Percentiles rank a stretch among this genome's conserved stretches.
Conservation (phyloP, 2,329 filamentous ascomycete genomes). For the Paecilomyces dactylethromorphus region DNA sequence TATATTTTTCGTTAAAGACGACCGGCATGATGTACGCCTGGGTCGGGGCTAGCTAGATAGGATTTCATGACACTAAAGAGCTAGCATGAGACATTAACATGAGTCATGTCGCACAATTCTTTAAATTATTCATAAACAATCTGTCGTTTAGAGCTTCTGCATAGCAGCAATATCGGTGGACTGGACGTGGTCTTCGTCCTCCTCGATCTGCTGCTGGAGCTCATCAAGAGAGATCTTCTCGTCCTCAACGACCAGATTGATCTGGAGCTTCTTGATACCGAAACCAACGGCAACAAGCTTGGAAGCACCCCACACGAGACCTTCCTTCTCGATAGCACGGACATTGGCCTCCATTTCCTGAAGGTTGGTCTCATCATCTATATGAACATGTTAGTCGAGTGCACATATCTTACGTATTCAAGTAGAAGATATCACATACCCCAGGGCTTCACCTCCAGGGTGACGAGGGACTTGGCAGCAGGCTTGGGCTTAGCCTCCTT, state of each 20-base stretch:
- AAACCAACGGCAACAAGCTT: conserved; percentile 87
- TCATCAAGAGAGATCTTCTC: conserved; percentile 87
- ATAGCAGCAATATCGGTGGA: conserved; percentile 85
- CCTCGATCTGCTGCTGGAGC: conserved; percentile 78
- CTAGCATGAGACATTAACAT: conserved; percentile 26
- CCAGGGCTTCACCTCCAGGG: conserved; percentile 96
- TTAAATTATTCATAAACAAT: conserved; percentile 24
- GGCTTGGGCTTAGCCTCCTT: conserved; percentile 90
- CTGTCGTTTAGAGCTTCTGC: conserved; percentile 72
- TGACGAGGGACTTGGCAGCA: conserved; percentile 92
- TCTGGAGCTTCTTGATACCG: conserved; percentile 99
- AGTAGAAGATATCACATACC: conserved; percentile 54
- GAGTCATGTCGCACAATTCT: conserved; percentile 28
- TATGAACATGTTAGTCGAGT: conserved; percentile 1
- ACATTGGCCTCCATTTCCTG: conserved; percentile 71
- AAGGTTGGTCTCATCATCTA: conserved; percentile 93
- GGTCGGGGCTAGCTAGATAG: conserved; percentile 22
- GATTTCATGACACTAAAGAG: conserved; percentile 29
- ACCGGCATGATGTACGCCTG: conserved; percentile 12
- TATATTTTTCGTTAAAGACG: conserved; percentile 22
- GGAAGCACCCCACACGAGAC: conserved; percentile 91
- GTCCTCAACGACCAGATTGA: conserved; percentile 96
- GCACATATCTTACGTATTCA: conserved; percentile 4
- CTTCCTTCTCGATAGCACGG: conserved; percentile 79
- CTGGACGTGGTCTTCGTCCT: conserved; percentile 92